phyloP scores from a whole-genome alignment of 1,284 basidiomycete species.

The Cutaneotrichosporon cutaneum region DNA sequence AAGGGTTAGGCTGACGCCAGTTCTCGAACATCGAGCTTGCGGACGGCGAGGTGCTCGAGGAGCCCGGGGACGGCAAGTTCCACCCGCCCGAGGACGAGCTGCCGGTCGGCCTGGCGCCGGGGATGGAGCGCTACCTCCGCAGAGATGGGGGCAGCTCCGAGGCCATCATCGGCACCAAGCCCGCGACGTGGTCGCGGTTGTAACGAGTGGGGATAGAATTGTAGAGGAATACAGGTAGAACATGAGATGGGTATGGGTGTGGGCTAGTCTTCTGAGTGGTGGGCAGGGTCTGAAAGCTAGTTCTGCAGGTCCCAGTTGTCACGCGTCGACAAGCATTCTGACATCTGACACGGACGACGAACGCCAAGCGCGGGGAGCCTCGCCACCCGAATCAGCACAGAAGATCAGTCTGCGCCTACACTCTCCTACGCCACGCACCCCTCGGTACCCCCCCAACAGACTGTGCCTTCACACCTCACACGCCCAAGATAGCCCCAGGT shows the following conservation, averaged over 20 bases:
- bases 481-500: conserved; percentile 1
- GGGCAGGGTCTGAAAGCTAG: not conserved
- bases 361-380: no score
- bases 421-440: not conserved
- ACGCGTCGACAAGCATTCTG: no score
- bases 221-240: not conserved
- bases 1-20: no score
- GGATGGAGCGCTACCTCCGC: conserved; percentile 42
- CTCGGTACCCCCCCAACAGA: not conserved
- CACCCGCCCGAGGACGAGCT: conserved; percentile 38
- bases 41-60: conserved; percentile 49
- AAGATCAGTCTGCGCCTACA: not conserved
- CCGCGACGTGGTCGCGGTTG: conserved; percentile 8
- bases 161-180: conserved; percentile 5
- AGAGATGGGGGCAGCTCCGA: conserved; percentile 2
- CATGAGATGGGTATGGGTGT: not conserved
- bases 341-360: no score
- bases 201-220: not conserved
- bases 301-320: no score
- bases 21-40: conserved; percentile 40
- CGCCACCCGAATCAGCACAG: not conserved
- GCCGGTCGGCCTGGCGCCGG: conserved; percentile 46
- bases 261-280: not conserved
- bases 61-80: conserved; percentile 37
- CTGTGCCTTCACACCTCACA: not conserved